Percentiles rank a stretch among this genome's conserved stretches.
Conservation (phyloP, 768 basidiomycete species). For the Astraeus odoratus region DNA sequence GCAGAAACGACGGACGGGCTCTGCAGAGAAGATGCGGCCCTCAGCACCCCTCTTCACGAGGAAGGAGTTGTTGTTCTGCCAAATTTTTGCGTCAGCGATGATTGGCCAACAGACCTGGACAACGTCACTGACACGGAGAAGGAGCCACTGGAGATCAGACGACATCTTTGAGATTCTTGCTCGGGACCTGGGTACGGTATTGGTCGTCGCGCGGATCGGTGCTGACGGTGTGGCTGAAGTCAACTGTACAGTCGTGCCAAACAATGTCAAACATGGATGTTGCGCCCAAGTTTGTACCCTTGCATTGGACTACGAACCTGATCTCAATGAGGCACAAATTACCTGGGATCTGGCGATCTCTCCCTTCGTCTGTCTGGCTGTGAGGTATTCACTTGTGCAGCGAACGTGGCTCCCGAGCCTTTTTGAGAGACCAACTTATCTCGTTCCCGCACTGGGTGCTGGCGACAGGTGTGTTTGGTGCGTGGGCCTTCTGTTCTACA, state of each 20-base stretch:
- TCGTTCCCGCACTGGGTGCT: no score
- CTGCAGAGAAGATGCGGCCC: slow-evolving; percentile 77
- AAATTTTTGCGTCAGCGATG: background rate
- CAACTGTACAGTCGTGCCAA: slow-evolving; percentile 27
- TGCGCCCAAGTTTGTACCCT: no score
- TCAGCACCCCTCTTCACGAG: slow-evolving; percentile 69
- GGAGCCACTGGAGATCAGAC: slow-evolving; percentile 89
- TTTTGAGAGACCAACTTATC: no score
- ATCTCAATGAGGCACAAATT: no score
- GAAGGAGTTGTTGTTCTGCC: slow-evolving; percentile 78
- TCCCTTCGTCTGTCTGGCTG: no score
- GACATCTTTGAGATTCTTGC: slow-evolving; percentile 53
- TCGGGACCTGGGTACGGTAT: slow-evolving; percentile 8
- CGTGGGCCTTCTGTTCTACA: no score
- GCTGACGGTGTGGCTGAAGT: slow-evolving; percentile 21
- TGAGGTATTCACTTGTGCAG: no score
- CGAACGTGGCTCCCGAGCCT: no score
- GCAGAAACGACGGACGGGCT: slow-evolving; percentile 52
- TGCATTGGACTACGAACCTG: no score
- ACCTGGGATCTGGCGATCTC: no score
- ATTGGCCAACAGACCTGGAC: background rate
- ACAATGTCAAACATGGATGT: slow-evolving; percentile 16
- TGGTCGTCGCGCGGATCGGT: slow-evolving; percentile 10
- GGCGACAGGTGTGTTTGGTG: no score
- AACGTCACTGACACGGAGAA: slow-evolving; percentile 65